Evolutionary conservation across 116 monocot species (phyloP).

Genomic region (Phalaenopsis hybrid): DNA sequence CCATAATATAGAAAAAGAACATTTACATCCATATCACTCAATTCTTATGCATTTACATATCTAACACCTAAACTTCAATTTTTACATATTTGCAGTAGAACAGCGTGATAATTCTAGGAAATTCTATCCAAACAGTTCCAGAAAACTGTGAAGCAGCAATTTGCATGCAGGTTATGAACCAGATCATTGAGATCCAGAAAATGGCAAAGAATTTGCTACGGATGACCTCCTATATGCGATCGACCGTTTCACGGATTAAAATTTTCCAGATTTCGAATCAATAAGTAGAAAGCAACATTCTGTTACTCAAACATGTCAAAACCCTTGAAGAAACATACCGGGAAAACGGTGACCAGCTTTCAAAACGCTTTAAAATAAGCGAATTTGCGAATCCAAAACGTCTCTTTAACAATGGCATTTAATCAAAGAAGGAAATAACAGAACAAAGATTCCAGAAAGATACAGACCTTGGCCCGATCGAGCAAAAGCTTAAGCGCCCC

Average conservation of each 20-base stretch:
- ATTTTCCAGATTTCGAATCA: conserved; percentile 2
- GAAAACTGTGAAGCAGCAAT: conserved; percentile 5
- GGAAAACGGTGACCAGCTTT: neutral
- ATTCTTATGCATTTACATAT: too few species aligned
- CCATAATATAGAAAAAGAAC: neutral
- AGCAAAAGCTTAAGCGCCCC: neutral
- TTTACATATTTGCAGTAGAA: neutral
- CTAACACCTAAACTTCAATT: neutral
- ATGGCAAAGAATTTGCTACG: neutral
- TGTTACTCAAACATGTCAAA: neutral
- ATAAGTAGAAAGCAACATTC: neutral
- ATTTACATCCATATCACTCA: too few species aligned
- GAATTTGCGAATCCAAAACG: neutral
- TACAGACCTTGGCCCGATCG: neutral
- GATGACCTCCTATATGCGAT: neutral
- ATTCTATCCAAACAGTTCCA: neutral
- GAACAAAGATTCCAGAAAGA: neutral
- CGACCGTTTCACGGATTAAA: neutral
- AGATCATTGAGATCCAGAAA: neutral
- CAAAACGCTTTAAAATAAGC: neutral
- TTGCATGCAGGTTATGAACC: neutral
- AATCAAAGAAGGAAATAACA: neutral
- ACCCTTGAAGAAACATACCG: neutral
- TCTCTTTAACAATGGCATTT: neutral
- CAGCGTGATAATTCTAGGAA: neutral